phyloP scores from a whole-genome alignment of 2,329 filamentous ascomycete genomes.

The Grosmannia huntii region DNA sequence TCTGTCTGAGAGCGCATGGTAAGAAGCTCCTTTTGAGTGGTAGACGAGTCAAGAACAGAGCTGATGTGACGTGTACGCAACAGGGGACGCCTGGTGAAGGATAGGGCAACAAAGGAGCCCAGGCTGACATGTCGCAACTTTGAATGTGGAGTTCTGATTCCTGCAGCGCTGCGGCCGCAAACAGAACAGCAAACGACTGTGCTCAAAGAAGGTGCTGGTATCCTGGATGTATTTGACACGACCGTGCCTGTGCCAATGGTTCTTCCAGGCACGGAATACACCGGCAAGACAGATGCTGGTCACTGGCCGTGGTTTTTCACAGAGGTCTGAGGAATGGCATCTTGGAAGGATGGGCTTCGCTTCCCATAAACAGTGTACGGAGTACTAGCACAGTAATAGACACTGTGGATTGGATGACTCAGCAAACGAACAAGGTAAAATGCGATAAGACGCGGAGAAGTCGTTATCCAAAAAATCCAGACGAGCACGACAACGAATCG shows the following conservation, averaged over 20 bases:
- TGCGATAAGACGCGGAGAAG: too few relatives aligned
- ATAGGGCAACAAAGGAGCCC: conserved; percentile 50
- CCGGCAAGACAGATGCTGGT: conserved; percentile 14
- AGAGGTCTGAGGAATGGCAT: neutral
- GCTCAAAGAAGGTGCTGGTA: neutral
- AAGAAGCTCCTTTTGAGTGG: conserved; percentile 21
- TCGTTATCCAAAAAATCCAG: too few relatives aligned
- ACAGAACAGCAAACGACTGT: neutral
- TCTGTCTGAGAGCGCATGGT: conserved; percentile 87
- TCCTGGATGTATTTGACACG: conserved; percentile 36
- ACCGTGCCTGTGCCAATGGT: conserved; percentile 52
- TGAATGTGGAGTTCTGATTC: conserved; percentile 83
- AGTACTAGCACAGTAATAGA: too few relatives aligned
- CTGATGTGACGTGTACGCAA: neutral
- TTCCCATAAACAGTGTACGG: neutral
- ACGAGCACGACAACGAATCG: neutral
- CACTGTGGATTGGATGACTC: too few relatives aligned
- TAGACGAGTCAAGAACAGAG: neutral
- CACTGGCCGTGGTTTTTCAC: conserved; percentile 29
- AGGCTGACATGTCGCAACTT: conserved; percentile 84
- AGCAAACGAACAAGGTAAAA: too few relatives aligned
- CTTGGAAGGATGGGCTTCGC: too few relatives aligned
- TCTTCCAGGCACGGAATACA: conserved; percentile 41
- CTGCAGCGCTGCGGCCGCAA: conserved; percentile 14
- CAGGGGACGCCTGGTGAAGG: conserved; percentile 67